Percentiles rank a stretch among this genome's conserved stretches.
Evolutionary conservation across 805 yeast genomes (phyloP).

Genomic region (Phaffomyces thermotolerans): DNA sequence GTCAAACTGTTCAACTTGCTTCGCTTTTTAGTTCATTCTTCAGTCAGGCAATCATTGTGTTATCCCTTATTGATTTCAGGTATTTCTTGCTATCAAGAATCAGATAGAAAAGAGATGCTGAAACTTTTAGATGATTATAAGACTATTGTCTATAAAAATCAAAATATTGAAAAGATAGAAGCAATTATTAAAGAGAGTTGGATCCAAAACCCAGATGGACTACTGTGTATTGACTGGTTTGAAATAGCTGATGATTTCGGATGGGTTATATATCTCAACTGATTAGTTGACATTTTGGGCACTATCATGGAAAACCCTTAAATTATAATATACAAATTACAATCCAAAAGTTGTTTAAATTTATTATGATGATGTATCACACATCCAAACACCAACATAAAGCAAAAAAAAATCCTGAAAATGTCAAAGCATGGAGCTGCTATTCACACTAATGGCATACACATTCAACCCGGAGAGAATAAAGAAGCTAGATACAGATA

Average conservation of each 20-base stretch:
- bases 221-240: slow-evolving; percentile 2
- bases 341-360: no score
- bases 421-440: no score
- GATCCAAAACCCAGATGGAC: slow-evolving; percentile 1
- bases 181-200: neutral
- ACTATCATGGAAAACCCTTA: no score
- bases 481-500: no score
- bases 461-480: no score
- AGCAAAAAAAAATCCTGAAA: no score
- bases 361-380: no score
- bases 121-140: neutral
- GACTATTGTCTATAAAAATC: neutral
- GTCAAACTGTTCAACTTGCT: slow-evolving; percentile 1
- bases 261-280: slow-evolving; percentile 1
- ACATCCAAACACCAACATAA: no score
- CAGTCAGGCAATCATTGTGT: neutral
- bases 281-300: neutral
- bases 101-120: slow-evolving; percentile 2
- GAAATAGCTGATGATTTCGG: neutral
- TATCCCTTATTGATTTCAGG: neutral
- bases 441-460: no score
- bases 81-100: neutral
- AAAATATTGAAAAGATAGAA: slow-evolving; percentile 1
- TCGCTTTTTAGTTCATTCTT: slow-evolving; percentile 2
- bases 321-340: no score